Evolutionary conservation across 2,329 filamentous ascomycete genomes (phyloP).

Genomic region (Diaporthe capsici): DNA sequence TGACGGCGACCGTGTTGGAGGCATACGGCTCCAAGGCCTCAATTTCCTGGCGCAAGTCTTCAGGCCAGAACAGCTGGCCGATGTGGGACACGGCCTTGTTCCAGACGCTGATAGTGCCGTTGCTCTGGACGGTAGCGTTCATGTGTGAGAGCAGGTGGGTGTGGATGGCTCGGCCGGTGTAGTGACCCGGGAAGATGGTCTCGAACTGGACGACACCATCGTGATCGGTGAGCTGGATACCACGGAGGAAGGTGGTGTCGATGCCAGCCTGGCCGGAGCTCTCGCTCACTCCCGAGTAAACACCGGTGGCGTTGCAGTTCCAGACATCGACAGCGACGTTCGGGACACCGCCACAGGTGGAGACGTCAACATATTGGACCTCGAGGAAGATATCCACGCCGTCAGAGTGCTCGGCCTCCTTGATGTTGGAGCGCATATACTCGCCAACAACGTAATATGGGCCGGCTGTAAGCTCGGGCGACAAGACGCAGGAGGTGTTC

Average conservation of each 20-base stretch:
- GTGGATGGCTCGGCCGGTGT: conserved; percentile 40
- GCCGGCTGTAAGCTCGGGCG: conserved; percentile 53
- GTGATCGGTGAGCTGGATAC: conserved; percentile 41
- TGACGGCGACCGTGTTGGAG: conserved; percentile 48
- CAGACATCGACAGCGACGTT: conserved; percentile 60
- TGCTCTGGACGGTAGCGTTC: conserved; percentile 48
- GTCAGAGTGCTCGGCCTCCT: conserved; percentile 53
- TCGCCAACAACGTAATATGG: conserved; percentile 59
- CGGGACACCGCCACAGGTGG: conserved; percentile 61
- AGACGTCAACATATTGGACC: conserved; percentile 53
- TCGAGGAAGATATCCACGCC: conserved; percentile 58
- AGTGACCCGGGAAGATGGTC: conserved; percentile 43
- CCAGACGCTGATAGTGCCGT: conserved; percentile 48
- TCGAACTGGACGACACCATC: conserved; percentile 40
- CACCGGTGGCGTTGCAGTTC: conserved; percentile 58
- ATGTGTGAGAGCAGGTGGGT: conserved; percentile 47
- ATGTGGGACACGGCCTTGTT: conserved; percentile 50
- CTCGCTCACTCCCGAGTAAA: conserved; percentile 54
- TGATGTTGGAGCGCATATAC: conserved; percentile 60
- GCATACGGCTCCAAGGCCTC: conserved; percentile 50
- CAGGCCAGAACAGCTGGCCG: conserved; percentile 52
- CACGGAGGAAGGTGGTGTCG: conserved; percentile 41
- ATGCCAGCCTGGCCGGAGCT: conserved; percentile 44
- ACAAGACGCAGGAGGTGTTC: conserved; percentile 53
- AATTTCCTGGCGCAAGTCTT: conserved; percentile 48